A percentile compares a stretch with the other conserved stretches of the same genome.
Evolutionary conservation across 164 flowering plant species (phyloP).

Genomic region (Pachysandra terminalis): DNA sequence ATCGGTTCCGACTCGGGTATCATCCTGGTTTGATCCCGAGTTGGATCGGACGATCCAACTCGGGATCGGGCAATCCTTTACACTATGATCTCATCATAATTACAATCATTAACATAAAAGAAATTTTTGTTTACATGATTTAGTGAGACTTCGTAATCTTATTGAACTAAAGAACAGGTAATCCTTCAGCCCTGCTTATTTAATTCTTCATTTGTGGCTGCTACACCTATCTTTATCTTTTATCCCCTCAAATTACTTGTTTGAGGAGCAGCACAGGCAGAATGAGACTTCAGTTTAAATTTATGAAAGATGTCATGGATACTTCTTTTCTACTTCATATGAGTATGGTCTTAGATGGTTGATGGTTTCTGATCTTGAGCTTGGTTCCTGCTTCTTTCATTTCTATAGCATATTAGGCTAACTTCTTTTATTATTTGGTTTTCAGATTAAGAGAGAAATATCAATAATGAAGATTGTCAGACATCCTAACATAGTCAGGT

Average conservation of each 20-base stretch:
- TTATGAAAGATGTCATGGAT: not conserved
- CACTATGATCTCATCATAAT: no score
- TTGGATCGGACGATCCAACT: no score
- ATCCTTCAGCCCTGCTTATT: no score
- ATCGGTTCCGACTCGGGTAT: no score
- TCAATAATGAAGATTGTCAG: not conserved
- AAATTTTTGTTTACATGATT: no score
- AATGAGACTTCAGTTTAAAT: no score
- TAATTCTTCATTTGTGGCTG: not conserved
- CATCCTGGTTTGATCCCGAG: no score
- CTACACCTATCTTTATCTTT: not conserved
- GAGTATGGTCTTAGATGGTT: not conserved
- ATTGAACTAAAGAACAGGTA: no score
- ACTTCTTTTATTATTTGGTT: not conserved
- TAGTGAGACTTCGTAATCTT: no score
- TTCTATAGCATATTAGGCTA: not conserved
- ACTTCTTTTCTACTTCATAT: not conserved
- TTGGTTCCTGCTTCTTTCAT: not conserved
- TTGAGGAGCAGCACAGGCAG: not conserved
- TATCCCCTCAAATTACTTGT: not conserved
- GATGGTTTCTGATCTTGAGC: not conserved
- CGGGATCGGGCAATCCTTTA: no score
- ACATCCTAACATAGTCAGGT: not conserved
- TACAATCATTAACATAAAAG: no score
- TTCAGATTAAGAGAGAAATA: conserved; percentile 1